These are phyloP conservation scores for Xylaria multiplex DNA, from an alignment of 2,329 filamentous ascomycete genomes.

Conservation along the genomic window DNA sequence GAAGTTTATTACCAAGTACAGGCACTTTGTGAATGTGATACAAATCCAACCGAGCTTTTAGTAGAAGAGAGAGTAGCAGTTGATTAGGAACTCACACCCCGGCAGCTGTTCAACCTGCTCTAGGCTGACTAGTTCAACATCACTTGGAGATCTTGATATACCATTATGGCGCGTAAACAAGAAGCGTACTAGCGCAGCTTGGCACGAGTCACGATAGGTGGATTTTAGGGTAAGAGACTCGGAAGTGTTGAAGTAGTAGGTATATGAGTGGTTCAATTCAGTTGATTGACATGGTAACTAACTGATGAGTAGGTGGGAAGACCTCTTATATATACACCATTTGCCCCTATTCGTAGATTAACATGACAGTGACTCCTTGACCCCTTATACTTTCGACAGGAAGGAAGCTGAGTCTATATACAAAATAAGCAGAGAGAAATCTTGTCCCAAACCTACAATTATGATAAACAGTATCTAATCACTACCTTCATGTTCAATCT, in stretches of 20 bases:
- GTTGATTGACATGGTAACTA: too few relatives aligned
- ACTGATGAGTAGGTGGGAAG: too few relatives aligned
- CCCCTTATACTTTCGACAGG: too few relatives aligned
- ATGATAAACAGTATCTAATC: too few relatives aligned
- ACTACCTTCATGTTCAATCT: too few relatives aligned
- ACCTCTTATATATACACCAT: too few relatives aligned
- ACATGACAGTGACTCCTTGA: too few relatives aligned
- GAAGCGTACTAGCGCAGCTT: neutral
- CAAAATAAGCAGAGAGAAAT: too few relatives aligned
- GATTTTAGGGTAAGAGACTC: slow-evolving; percentile 2
- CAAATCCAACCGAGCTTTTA: neutral
- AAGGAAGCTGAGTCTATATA: neutral
- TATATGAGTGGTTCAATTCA: too few relatives aligned
- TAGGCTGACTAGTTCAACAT: neutral
- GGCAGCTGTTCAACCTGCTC: slow-evolving; percentile 3
- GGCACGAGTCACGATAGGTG: neutral
- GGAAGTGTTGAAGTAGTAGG: too few relatives aligned
- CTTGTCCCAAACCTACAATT: too few relatives aligned
- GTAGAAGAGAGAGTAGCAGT: slow-evolving; percentile 1
- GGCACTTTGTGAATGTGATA: neutral
- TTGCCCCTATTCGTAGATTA: too few relatives aligned
- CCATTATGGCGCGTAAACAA: neutral
- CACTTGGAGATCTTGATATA: neutral
- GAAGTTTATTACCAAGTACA: neutral
- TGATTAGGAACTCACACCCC: neutral